Evolutionary conservation across 768 basidiomycete genomes (phyloP), one percentile per base, ranked within the genome.

Genomic region (Candolleomyces eurysporus): DNA sequence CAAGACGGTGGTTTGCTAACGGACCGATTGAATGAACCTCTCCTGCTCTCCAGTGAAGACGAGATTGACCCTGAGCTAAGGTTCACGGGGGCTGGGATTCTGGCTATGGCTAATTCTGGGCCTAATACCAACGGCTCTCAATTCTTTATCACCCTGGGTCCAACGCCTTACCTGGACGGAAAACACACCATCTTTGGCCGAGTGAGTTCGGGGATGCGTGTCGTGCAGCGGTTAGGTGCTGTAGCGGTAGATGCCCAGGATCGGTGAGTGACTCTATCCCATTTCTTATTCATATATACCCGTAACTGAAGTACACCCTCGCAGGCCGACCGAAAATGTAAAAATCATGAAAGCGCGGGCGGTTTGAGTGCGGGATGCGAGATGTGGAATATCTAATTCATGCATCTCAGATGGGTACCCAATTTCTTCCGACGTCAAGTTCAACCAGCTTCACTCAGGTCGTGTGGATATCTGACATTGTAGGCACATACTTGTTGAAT

Each of bases 91-190:
- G 95, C 96, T 48, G 96, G 96, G 21, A 95, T 98, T 61, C 85
- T 98, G 26, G 94, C 93, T 9, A 94, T 94, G 92, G 97, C 97
- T 40, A 99, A 99, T 75, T 93, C 96, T 49, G 96, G 96, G 11
- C 91, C 91, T n/a, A 92, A 94, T 71, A 90, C 90, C 26, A 94
- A 94, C 68, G 90, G 92, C 21, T 96, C 94, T 17, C 96, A 98
- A 72, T 98, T 98, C 78, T 97, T 98, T 76, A 82, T 98, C 65
- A 90, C 91, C 0, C 82, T 94, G 22, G 83, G 82, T 2, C 92
- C 91, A 30, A 94, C 93, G 26, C 92, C 92, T 1, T 94, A 81
- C 71, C 78, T 94, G 43, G 92, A 94, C 67, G 87, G 82, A 68
- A 92, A 92, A 67, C 91, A 94, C 71, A 92, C 91, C 7, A 92